Conservation (phyloP, 768 basidiomycete species). For the Podaxis sp. region DNA sequence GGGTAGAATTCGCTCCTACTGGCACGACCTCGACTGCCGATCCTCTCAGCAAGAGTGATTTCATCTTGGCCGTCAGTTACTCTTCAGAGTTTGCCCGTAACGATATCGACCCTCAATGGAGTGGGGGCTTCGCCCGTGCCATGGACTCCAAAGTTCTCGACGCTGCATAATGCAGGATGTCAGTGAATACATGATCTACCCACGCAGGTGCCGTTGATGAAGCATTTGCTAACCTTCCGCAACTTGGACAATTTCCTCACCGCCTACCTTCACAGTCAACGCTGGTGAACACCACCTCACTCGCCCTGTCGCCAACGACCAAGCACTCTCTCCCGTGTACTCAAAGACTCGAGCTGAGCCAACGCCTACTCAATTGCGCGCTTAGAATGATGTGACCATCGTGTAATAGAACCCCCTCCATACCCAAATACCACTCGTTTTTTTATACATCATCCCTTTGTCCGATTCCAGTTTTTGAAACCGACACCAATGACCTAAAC, state of each 20-base stretch:
- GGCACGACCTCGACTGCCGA: neutral
- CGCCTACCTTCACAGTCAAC: neutral
- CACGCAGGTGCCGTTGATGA: neutral
- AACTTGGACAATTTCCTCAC: neutral
- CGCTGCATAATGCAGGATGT: neutral
- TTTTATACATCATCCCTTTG: no score
- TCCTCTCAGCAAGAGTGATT: neutral
- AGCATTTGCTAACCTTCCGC: neutral
- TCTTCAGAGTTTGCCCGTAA: neutral
- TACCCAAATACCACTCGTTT: no score
- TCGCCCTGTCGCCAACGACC: conserved; percentile 3
- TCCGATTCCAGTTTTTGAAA: no score
- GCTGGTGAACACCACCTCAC: neutral
- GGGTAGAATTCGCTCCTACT: neutral
- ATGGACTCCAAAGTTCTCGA: neutral
- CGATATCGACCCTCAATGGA: neutral
- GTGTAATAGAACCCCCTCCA: no score
- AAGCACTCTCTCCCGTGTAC: neutral
- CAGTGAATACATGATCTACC: neutral
- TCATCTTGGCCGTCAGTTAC: neutral
- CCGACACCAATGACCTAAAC: no score
- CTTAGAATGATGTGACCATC: neutral
- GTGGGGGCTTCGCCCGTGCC: neutral
- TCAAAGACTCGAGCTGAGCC: neutral
- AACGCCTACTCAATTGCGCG: neutral